phyloP scores from a whole-genome alignment of 1,284 basidiomycete species.

The Cutaneotrichosporon sp. region DNA sequence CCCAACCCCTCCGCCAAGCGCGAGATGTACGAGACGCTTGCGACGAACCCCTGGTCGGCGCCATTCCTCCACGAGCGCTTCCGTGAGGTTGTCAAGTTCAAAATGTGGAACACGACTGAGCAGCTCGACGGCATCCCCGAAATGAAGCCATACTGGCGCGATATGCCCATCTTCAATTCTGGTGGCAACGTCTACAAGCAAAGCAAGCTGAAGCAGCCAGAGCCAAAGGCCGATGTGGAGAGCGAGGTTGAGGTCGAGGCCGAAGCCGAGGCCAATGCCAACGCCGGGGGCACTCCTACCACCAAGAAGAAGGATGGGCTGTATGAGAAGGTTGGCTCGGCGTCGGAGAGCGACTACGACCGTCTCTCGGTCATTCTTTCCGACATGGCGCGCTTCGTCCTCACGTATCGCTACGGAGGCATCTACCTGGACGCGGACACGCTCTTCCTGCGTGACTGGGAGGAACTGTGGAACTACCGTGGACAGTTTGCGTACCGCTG shows the following conservation, averaged over 20 bases:
- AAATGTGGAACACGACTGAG: constrained; percentile 86
- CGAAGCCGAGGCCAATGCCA: constrained; percentile 12
- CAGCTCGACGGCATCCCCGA: constrained; percentile 78
- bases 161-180: constrained; percentile 68
- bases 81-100: constrained; percentile 75
- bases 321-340: constrained; percentile 71
- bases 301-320: constrained; percentile 60
- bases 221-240: constrained; percentile 38
- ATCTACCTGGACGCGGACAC: constrained; percentile 86
- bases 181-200: constrained; percentile 64
- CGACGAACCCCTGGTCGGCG: constrained; percentile 75
- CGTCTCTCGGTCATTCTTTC: constrained; percentile 76
- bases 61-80: constrained; percentile 80
- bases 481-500: constrained; percentile 85
- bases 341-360: constrained; percentile 71
- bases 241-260: constrained; percentile 7
- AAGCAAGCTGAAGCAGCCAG: constrained; percentile 13
- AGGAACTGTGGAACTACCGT: constrained; percentile 82
- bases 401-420: constrained; percentile 80
- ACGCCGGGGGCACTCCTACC: constrained; percentile 14
- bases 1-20: constrained; percentile 67
- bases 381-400: constrained; percentile 81
- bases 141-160: constrained; percentile 72
- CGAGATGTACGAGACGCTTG: constrained; percentile 68
- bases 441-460: constrained; percentile 84